Percentiles rank a stretch among this genome's conserved stretches.
Evolutionary conservation across 2,329 filamentous ascomycete genomes (phyloP).

Genomic region (Apiospora rasikravindrae): DNA sequence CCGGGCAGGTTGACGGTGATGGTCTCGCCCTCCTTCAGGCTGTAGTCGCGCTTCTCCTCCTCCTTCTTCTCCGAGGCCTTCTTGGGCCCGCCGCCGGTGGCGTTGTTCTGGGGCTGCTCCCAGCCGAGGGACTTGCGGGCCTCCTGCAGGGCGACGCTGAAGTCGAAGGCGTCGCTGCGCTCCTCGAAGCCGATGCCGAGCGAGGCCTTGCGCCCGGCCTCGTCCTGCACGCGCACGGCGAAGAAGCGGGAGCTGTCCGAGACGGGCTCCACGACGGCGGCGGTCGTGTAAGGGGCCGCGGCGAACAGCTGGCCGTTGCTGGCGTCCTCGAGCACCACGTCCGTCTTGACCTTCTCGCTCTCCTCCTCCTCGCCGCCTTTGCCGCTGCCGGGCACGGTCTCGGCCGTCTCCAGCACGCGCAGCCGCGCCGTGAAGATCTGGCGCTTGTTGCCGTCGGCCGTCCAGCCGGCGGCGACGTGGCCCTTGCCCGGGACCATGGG

Average conservation of each 20-base stretch:
- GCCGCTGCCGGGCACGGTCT: conserved; percentile 47
- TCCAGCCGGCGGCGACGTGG: conserved; percentile 81
- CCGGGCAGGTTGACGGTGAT: conserved; percentile 80
- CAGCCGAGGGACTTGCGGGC: conserved; percentile 72
- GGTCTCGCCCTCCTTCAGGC: conserved; percentile 87
- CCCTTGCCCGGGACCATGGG: conserved; percentile 79
- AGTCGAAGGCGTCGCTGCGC: conserved; percentile 83
- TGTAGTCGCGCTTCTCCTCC: conserved; percentile 75
- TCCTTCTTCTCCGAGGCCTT: conserved; percentile 44
- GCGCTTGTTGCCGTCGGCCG: conserved; percentile 67
- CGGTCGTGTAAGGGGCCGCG: conserved; percentile 75
- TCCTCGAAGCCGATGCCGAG: conserved; percentile 90
- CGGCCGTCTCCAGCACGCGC: conserved; percentile 77
- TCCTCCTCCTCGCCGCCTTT: conserved; percentile 42
- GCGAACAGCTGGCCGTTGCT: conserved; percentile 78
- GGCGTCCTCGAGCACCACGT: conserved; percentile 80
- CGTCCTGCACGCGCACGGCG: conserved; percentile 79
- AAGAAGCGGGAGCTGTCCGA: conserved; percentile 85
- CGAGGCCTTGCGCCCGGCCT: conserved; percentile 75
- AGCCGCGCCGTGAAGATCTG: conserved; percentile 87
- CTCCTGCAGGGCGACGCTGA: conserved; percentile 80
- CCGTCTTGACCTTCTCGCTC: conserved; percentile 63
- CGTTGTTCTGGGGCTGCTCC: conserved; percentile 45
- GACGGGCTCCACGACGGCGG: conserved; percentile 74
- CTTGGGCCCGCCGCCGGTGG: conserved; percentile 41